Percentiles rank a stretch among this genome's conserved stretches.
These are phyloP conservation scores for Metschnikowia lochheadii DNA, from an alignment of 805 yeast genomes.

Conservation along the genomic window DNA sequence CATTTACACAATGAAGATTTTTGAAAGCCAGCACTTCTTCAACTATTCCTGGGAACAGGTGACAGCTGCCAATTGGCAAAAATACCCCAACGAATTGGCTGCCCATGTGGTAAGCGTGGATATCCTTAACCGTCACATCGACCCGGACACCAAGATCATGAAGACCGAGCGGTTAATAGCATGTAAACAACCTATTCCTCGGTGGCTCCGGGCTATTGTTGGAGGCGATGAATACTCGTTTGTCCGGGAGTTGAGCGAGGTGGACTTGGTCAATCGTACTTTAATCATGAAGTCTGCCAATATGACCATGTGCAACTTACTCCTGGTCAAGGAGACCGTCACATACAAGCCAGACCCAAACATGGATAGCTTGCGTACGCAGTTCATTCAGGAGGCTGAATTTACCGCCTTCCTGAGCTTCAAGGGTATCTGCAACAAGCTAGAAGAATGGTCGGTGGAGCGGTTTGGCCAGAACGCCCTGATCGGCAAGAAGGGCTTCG, in stretches of 20 bases:
- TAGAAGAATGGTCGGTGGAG: slow-evolving; percentile 90
- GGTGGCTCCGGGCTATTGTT: slow-evolving; percentile 68
- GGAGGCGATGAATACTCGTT: slow-evolving; percentile 73
- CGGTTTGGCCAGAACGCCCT: slow-evolving; percentile 85
- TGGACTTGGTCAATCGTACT: slow-evolving; percentile 61
- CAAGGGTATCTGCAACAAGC: slow-evolving; percentile 64
- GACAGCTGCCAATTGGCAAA: slow-evolving; percentile 94
- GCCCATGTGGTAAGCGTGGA: slow-evolving; percentile 94
- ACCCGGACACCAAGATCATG: slow-evolving; percentile 45
- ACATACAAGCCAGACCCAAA: slow-evolving; percentile 64
- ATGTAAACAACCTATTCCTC: slow-evolving; percentile 81
- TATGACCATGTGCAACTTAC: slow-evolving; percentile 70
- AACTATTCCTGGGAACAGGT: slow-evolving; percentile 91
- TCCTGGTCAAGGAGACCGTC: slow-evolving; percentile 86
- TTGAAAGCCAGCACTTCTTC: slow-evolving; percentile 64
- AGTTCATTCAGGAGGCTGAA: slow-evolving; percentile 78
- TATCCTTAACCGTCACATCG: slow-evolving; percentile 69
- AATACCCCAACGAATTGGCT: slow-evolving; percentile 91
- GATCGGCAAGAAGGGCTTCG: slow-evolving; percentile 82
- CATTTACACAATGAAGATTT: slow-evolving; percentile 62
- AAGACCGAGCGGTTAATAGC: slow-evolving; percentile 85
- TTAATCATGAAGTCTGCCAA: slow-evolving; percentile 82
- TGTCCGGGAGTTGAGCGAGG: slow-evolving; percentile 85
- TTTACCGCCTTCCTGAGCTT: slow-evolving; percentile 81
- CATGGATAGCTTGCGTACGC: slow-evolving; percentile 49